Percentiles rank a stretch among this genome's conserved stretches.
Evolutionary conservation across 768 basidiomycete species (phyloP).

Genomic region (Trametes coccinea): DNA sequence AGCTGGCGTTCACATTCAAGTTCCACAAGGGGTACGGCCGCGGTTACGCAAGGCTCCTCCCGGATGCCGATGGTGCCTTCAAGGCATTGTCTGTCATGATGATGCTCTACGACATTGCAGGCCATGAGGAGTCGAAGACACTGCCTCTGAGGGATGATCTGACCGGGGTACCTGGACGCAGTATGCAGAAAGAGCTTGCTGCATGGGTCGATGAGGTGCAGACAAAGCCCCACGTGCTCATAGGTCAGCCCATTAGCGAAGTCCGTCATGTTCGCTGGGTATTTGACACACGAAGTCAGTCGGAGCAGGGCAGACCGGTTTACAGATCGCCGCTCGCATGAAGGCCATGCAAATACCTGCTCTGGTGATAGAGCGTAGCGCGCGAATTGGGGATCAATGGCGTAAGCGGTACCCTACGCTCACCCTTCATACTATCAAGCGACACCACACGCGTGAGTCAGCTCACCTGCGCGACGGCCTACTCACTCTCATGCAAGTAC

Average conservation of each 20-base stretch:
- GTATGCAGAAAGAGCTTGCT: constrained; percentile 31
- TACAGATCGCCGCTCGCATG: constrained; percentile 45
- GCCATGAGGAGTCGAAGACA: constrained; percentile 34
- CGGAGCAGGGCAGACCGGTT: constrained; percentile 46
- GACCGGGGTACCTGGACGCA: constrained; percentile 14
- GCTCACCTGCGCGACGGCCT: not conserved
- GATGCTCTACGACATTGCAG: constrained; percentile 32
- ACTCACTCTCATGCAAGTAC: not conserved
- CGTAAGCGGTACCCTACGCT: constrained; percentile 44
- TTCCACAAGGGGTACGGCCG: constrained; percentile 35
- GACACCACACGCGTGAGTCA: constrained; percentile 26
- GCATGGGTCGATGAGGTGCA: constrained; percentile 40
- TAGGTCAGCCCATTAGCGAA: constrained; percentile 30
- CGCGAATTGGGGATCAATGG: constrained; percentile 45
- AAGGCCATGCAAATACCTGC: constrained; percentile 41
- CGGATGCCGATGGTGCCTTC: constrained; percentile 30
- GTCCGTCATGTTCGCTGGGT: not conserved
- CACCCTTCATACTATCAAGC: constrained; percentile 39
- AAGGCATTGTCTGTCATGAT: constrained; percentile 34
- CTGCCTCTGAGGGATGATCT: constrained; percentile 9
- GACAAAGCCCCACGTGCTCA: constrained; percentile 40
- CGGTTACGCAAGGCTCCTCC: constrained; percentile 38
- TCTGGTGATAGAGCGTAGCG: constrained; percentile 39
- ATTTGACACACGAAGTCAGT: constrained; percentile 28
- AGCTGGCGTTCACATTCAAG: constrained; percentile 37